Base-by-base conservation (phyloP, 2,329 filamentous ascomycete genomes). In the Penicillium glabrum region DNA sequence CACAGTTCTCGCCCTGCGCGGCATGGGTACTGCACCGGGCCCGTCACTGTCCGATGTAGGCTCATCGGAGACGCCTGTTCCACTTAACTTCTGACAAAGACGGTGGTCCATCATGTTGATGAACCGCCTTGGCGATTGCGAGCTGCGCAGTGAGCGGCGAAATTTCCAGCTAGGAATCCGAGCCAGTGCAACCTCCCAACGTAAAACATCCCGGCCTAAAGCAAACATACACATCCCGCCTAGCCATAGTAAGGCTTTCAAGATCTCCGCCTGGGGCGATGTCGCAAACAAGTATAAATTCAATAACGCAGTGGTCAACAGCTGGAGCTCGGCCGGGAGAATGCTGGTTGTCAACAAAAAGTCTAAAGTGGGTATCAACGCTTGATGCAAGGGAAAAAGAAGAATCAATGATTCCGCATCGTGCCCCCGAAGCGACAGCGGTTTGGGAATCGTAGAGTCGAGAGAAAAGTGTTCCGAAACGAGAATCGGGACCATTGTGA, bases 141-240 rank as follows among this genome's bases (percentile, higher is more conserved):
- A 68, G 5, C 65, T 66, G 29, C 69, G 70, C 1, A 77, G 72
- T 19, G 81, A 77, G 54, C 87, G 85, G 65, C 86, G 84, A 67
- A 98, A 93, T 44, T 93, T 89, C 91, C 93, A 97, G 66, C 87
- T 91, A 2, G 95, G 95, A 19, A 98, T 90, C 56, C 93, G 84
- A 50, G 93, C 93, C 59, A 99, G 78, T 26, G 88, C 84, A 52
- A 98, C 89, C 46, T 90, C 92, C 89, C 91, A 96, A 66, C 83
- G 83, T 35, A 98, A 84, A 13, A 95, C 84, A 29, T 86, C 82
- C 29, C 86, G 85, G 69, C 91, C 96, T 6, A 85, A 78, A 4
- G 93, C 76, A 52, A 96, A 85, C 16, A 96, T 74, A 46, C 85
- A 83, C 29, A 97, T 73, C 1, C 93, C 92, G n/a, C 93, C 88